These are phyloP conservation scores for rapeseed (Brassica napus) DNA, from an alignment of 345 rosid species.

Conservation along the genomic window DNA sequence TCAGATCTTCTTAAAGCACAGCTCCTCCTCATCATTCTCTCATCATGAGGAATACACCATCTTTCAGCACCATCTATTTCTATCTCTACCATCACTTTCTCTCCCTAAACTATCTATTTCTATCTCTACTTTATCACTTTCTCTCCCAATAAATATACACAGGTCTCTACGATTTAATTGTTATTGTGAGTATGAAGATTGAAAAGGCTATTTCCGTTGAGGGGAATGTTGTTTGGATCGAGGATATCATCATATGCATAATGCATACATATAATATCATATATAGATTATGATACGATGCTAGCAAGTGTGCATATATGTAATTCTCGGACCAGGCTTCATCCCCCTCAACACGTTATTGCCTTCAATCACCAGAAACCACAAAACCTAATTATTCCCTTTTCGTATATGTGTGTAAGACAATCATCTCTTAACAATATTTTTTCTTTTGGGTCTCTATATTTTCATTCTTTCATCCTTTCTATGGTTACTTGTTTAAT, in stretches of 20 bases:
- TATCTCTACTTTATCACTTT: constrained; percentile 21
- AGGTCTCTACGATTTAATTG: background rate
- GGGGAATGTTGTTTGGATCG: constrained; percentile 64
- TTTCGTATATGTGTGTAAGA: background rate
- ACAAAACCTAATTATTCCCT: background rate
- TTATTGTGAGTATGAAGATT: constrained; percentile 16
- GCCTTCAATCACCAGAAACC: constrained; percentile 4
- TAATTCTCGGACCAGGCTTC: constrained; percentile 79
- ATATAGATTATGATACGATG: background rate
- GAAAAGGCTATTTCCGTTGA: constrained; percentile 44
- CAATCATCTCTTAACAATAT: background rate
- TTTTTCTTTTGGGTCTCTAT: background rate
- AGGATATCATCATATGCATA: constrained; percentile 34
- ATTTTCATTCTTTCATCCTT: background rate
- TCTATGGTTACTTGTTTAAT: background rate
- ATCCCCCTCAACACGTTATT: constrained; percentile 50
- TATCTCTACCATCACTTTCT: constrained; percentile 16
- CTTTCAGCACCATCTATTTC: constrained; percentile 17
- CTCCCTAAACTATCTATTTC: background rate
- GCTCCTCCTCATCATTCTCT: constrained; percentile 29
- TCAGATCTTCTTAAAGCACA: constrained; percentile 22
- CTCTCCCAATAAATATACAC: background rate
- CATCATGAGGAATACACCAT: constrained; percentile 30
- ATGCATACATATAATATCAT: background rate
- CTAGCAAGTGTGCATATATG: background rate